Evolutionary conservation across 2,329 filamentous ascomycete genomes (phyloP).

Genomic region (Thielaviopsis ethacetica): DNA sequence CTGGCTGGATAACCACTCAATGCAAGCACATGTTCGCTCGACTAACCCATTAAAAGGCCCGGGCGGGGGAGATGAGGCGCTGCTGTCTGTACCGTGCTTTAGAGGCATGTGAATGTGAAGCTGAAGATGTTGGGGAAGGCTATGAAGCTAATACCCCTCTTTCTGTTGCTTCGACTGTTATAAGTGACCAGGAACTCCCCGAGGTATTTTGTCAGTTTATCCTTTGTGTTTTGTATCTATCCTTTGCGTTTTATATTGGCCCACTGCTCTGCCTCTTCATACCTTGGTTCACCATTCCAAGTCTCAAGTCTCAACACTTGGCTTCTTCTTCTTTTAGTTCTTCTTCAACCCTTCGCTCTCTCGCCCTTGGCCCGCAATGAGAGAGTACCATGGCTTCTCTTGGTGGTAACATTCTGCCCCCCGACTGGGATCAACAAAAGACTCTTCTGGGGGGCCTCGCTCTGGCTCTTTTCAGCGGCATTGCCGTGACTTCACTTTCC

Average conservation of each 20-base stretch:
- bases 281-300: too few species aligned
- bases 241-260: too few species aligned
- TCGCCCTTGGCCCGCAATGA: conserved; percentile 27
- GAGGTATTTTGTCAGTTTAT: too few species aligned
- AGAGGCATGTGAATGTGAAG: too few species aligned
- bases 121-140: too few species aligned
- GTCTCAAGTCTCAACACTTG: too few species aligned
- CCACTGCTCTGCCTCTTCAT: too few species aligned
- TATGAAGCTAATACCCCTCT: too few species aligned
- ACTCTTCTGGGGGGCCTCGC: conserved; percentile 37
- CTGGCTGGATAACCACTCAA: not conserved
- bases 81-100: too few species aligned
- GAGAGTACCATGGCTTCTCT: conserved; percentile 59
- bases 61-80: not conserved
- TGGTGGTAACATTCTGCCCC: conserved; percentile 45
- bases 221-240: too few species aligned
- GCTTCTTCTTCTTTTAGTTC: not conserved
- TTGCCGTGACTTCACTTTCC: conserved; percentile 30
- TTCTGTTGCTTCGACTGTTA: too few species aligned
- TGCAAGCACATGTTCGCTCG: not conserved
- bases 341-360: not conserved
- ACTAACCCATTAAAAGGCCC: not conserved
- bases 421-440: conserved; percentile 26
- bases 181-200: too few species aligned
- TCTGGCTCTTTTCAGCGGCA: conserved; percentile 32